Base-by-base conservation (phyloP, 441 rosid genomes). In the Melastoma candidum region DNA sequence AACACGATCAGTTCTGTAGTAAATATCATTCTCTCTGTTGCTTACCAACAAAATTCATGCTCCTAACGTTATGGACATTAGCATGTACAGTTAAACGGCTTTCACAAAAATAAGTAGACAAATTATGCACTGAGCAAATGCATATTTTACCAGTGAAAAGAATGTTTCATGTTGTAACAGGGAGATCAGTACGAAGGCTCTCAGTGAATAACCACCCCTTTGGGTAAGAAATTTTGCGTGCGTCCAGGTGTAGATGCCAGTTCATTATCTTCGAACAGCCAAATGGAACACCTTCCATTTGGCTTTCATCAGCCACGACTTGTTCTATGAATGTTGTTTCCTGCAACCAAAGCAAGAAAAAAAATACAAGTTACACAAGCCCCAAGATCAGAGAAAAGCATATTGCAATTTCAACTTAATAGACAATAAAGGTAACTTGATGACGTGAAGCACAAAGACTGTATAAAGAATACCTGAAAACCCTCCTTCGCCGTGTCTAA, bases 191-290 rank as follows among this genome's bases (percentile, higher is more conserved):
- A 44, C 84, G 77, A 12, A 88, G 88, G 66, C 84, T 84, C 74
- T 76, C 80, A 68, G 69, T 76, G 56, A 88, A 65, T 63, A 65
- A 56, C 95, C 98, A 92, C 13, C 94, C 87, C 66, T 59, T 74
- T 12, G 98, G 98, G 73, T 92, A 85, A 26, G 63, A 59, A 44
- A 79, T 76, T 63, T 74, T 69, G 11, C 44, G 63, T 11, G 81
- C 72, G 70, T 79, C 84, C 61, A 85, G 67, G 83, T 93, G 97
- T 25, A 93, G 92, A 76, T 93, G 98, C 98, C 97, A 93, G 69
- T 77, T 93, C 72, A 84, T 57, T 71, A 88, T 80, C 68, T 57
- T 81, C 25, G 95, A 84, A 73, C 97, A 93, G 50, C 76, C 74
- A 52, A 72, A 55, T 26, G 88, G 82, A 63, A 65, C 66, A 36